Base-by-base conservation (phyloP, 2,329 filamentous ascomycete species). In the Aspergillus viridinutans region DNA sequence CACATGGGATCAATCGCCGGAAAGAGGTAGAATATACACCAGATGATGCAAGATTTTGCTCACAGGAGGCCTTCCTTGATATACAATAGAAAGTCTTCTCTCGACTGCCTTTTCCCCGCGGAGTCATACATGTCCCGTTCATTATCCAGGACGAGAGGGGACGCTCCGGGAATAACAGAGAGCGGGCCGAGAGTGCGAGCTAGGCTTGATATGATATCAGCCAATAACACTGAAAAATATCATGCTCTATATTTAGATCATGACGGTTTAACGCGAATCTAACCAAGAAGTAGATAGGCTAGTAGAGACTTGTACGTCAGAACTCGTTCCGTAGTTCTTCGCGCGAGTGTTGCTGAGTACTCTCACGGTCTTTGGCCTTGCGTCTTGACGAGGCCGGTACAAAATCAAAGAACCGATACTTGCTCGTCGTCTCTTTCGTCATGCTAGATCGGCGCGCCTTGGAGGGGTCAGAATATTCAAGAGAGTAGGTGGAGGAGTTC, bases 401-500 rank as follows among this genome's bases (percentile, higher is more conserved):
- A 58, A 78, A 73, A 54, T 78, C 76, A 57, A 79, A 75, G 58
- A 78, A 70, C 35, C 76, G 70, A 56, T 76, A 74, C 66, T 76
- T 78, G 59, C 69, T 72, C 20, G 71, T 68, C 2, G 69, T 64
- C 53, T 76, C 75, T 52, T 72, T 72, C 48, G 68, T 73, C 43
- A 74, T 70, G 53, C 69, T 77, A 52, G 71, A 69, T 60, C 73
- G 66, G 55, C 71, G 73, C 29, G 65, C 68, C 54, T 71, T 76
- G 47, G 69, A 63, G 50, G 57, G 61, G 17, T 77, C 74, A 1
- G 69, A 61, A 42, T 72, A 72, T 42, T 79, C 76, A 38, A 77
- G 66, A 4, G 75, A 76, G 56, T 78, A 76, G 0, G 74, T 77
- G 6, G 77, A 80, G 2, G 76, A 78, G 55, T 79, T 78, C 28